These are phyloP conservation scores for Pseudogymnoascus sp. DNA, from an alignment of 2,329 filamentous ascomycete species.

Conservation along the genomic window DNA sequence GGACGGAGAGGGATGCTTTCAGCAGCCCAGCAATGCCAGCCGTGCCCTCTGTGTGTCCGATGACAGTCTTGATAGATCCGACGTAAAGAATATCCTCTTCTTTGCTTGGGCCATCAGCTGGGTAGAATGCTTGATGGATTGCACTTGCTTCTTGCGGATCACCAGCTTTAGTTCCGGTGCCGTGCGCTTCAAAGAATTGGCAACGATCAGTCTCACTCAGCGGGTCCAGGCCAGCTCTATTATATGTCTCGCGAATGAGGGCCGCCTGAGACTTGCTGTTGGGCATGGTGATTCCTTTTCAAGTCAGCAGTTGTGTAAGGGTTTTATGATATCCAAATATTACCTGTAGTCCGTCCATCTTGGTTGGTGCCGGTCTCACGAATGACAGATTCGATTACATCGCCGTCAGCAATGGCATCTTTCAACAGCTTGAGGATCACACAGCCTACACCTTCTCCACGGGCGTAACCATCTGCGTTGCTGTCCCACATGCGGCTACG, in stretches of 20 bases:
- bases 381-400: conserved; percentile 49
- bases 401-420: conserved; percentile 49
- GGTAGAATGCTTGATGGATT: conserved; percentile 16
- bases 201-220: neutral
- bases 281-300: conserved; percentile 41
- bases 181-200: conserved; percentile 22
- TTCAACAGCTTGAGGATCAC: conserved; percentile 50
- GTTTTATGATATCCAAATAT: neutral
- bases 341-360: conserved; percentile 47
- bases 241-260: conserved; percentile 6
- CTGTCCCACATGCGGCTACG: conserved; percentile 33
- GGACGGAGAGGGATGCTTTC: conserved; percentile 23
- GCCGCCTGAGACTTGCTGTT: conserved; percentile 34
- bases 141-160: conserved; percentile 21
- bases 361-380: conserved; percentile 46
- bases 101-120: conserved; percentile 11
- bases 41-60: conserved; percentile 22
- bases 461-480: conserved; percentile 16
- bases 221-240: conserved; percentile 8
- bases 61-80: conserved; percentile 21
- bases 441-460: conserved; percentile 47
- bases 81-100: conserved; percentile 15
- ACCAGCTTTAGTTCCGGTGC: conserved; percentile 23
- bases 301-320: neutral
- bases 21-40: conserved; percentile 19